Evolutionary conservation across 2,329 filamentous ascomycete species (phyloP).

Genomic region (Helotiales sp.): DNA sequence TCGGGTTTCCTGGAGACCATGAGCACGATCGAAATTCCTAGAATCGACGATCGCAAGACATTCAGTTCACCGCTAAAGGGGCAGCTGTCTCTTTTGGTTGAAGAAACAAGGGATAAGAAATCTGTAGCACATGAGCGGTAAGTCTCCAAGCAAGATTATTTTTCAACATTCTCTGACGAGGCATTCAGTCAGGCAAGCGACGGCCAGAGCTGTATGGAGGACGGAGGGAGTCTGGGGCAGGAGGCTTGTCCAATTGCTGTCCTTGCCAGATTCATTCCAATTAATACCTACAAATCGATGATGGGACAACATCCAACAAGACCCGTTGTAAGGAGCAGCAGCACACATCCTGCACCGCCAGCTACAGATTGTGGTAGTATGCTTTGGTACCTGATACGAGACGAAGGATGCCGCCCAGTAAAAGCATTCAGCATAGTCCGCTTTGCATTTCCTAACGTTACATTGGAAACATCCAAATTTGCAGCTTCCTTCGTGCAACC

Average conservation of each 20-base stretch:
- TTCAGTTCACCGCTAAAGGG: not conserved
- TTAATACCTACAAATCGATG: not conserved
- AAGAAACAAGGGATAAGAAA: not conserved
- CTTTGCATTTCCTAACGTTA: not conserved
- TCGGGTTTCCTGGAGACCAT: no score
- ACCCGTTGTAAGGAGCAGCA: not conserved
- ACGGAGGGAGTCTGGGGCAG: not conserved
- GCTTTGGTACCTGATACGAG: not conserved
- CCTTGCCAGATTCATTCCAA: not conserved
- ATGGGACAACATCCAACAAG: not conserved
- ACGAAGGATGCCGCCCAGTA: not conserved
- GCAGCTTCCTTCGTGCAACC: not conserved
- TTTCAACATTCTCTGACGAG: not conserved
- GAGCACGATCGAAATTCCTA: no score
- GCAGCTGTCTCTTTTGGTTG: not conserved
- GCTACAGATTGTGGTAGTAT: not conserved
- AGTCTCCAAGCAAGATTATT: not conserved
- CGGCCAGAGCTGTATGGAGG: not conserved
- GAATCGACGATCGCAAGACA: not conserved
- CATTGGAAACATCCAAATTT: not conserved
- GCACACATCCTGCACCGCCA: not conserved
- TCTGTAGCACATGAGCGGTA: not conserved
- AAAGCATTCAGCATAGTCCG: not conserved
- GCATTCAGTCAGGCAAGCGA: not conserved
- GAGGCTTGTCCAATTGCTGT: not conserved